These are phyloP conservation scores for Lentinula detonsa DNA, from an alignment of 768 basidiomycete species.

Conservation along the genomic window DNA sequence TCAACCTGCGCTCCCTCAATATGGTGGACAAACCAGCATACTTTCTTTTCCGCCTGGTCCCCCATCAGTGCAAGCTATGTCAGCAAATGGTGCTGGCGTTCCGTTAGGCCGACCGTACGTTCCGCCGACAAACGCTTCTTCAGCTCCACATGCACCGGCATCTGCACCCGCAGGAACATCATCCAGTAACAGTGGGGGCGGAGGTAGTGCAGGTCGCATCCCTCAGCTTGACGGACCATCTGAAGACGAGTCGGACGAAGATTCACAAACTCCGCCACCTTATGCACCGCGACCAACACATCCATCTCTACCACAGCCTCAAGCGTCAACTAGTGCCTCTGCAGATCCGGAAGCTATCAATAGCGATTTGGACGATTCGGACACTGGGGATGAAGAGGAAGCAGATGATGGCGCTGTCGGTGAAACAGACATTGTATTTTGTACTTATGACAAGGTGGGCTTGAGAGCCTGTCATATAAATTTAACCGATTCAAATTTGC, in stretches of 20 bases:
- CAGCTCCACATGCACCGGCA: conserved; percentile 1
- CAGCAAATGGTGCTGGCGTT: neutral
- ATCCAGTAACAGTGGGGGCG: neutral
- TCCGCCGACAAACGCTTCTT: conserved; percentile 12
- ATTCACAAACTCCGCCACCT: conserved; percentile 64
- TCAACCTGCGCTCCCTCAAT: conserved; percentile 34
- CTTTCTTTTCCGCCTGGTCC: conserved; percentile 43
- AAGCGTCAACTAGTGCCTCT: conserved; percentile 26
- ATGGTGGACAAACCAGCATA: conserved; percentile 54
- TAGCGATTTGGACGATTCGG: conserved; percentile 94
- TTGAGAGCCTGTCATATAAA: neutral
- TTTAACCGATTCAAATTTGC: neutral
- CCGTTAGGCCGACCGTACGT: conserved; percentile 4
- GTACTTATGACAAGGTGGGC: conserved; percentile 94
- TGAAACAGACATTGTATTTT: conserved; percentile 92
- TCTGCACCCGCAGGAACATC: conserved; percentile 7
- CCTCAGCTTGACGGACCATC: conserved; percentile 84
- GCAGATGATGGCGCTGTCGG: conserved; percentile 69
- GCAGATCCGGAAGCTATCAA: conserved; percentile 83
- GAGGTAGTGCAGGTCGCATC: conserved; percentile 27
- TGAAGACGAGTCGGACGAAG: conserved; percentile 46
- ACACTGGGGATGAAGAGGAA: conserved; percentile 82
- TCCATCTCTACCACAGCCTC: conserved; percentile 70
- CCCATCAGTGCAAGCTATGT: conserved; percentile 7
- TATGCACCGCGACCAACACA: conserved; percentile 70